Evolutionary conservation across 192 early-diverging fungal genomes (phyloP), one percentile per base, ranked within the genome.

Genomic region (Coemansia aciculifera): DNA sequence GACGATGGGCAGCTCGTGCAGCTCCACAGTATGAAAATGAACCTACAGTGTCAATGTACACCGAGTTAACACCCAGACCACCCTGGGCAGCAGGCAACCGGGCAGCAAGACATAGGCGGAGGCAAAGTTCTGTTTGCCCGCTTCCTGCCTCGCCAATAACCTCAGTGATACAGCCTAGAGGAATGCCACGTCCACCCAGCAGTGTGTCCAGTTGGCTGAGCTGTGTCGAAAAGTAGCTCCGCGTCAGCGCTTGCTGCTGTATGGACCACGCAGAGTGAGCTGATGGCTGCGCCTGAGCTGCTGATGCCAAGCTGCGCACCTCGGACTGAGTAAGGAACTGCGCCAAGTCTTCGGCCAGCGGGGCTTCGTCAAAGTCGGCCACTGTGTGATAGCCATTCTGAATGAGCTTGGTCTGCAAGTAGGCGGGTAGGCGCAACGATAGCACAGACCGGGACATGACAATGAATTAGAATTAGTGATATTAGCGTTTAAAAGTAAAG

Each of bases 1-100:
- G 54, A 12, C 56, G 24, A 19, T 40, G 42, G 29, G 43, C 66
- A 7, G 62, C 56, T 8, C 56, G 38, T 13, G 9, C 48, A 11
- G 73, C 73, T 3, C 62, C 68, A 29, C 63, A n/a, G 40, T 64
- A 31, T 6, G 63, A 61, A 39, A 75, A 75, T 29, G 67, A 61
- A 2, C 73, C 73, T 6, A 59, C 37, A 3, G 67, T 69, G 40
- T 75, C 73, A 34, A 75, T 37, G 31, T 70, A 75, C 23, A 75
- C 63, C 3, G 73, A 67, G 6, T 42, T 8, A 29, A 48, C 63
- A 31, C 48, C 60, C 6, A 48, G 32, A 13, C 38, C 64, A 10
- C 64, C 70, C 34, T 43, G 34, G 12, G 24, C 6, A 24, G 61
- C 29, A 5, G 71, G 62, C 54, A 69, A 44, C 27, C 64, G 73